Percentiles rank a stretch among this genome's conserved stretches.
Evolutionary conservation across 441 rosid genomes (phyloP).

Genomic region (Iberis amara): DNA sequence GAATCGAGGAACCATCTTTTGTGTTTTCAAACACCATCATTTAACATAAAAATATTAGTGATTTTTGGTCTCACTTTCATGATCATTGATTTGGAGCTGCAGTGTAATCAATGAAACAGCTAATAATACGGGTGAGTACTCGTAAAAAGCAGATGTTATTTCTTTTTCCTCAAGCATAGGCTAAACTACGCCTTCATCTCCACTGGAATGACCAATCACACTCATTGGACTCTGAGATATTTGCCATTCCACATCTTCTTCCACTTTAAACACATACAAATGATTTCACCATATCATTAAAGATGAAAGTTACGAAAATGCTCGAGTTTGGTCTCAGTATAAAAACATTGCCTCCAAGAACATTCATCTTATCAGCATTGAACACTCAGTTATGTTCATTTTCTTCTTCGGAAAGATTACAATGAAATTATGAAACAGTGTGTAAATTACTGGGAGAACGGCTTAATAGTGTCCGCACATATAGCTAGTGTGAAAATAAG

Average conservation of each 20-base stretch:
- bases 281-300: not conserved
- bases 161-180: conserved; percentile 60
- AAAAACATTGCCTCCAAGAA: conserved; percentile 38
- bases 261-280: conserved; percentile 27
- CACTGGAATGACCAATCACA: conserved; percentile 74
- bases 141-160: not conserved
- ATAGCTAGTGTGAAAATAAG: no score
- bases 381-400: conserved; percentile 56
- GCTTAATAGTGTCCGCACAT: no score
- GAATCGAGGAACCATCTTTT: no score
- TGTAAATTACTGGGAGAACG: conserved; percentile 1
- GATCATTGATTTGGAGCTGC: no score
- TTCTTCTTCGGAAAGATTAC: conserved; percentile 33
- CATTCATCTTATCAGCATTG: conserved; percentile 64
- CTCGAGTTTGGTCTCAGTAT: not conserved
- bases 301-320: not conserved
- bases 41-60: no score
- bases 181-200: conserved; percentile 56
- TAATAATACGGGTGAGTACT: no score
- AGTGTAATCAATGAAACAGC: no score
- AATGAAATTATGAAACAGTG: conserved; percentile 10
- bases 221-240: conserved; percentile 44
- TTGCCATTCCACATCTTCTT: conserved; percentile 48
- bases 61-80: no score
- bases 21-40: no score